Conservation (phyloP, 73 alveolate genomes). For the Tetrahymena thermophila region DNA sequence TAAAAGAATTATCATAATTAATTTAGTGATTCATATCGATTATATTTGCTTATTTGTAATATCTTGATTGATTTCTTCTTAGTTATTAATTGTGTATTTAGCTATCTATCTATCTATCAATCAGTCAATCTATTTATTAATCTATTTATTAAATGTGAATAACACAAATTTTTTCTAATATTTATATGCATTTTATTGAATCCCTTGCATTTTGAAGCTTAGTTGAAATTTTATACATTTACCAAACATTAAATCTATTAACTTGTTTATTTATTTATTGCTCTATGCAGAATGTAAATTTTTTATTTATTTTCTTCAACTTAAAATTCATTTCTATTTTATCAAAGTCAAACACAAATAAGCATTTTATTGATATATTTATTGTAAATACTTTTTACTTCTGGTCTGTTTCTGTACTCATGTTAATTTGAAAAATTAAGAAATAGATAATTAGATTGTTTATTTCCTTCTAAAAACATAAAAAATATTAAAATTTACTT, state of each 20-base stretch:
- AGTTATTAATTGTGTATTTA: too few species aligned
- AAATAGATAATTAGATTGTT: neutral
- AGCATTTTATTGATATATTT: neutral
- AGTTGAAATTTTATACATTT: neutral
- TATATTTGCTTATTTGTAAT: neutral
- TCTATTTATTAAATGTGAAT: neutral
- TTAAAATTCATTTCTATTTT: neutral
- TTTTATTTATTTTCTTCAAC: neutral
- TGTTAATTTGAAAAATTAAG: neutral
- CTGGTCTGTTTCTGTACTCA: neutral
- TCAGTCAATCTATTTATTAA: too few species aligned
- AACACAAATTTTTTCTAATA: neutral
- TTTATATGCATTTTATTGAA: neutral
- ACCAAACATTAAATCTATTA: too few species aligned
- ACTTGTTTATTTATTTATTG: too few species aligned
- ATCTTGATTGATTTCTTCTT: neutral
- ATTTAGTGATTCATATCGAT: neutral
- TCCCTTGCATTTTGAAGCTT: neutral
- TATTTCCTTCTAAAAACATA: neutral
- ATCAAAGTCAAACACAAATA: too few species aligned
- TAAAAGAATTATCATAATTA: too few species aligned
- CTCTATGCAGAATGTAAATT: too few species aligned
- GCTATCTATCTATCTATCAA: too few species aligned
- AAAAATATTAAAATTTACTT: too few species aligned
- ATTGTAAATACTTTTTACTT: neutral